phyloP scores from a whole-genome alignment of 805 yeast genomes.

The Hanseniaspora lindneri region DNA sequence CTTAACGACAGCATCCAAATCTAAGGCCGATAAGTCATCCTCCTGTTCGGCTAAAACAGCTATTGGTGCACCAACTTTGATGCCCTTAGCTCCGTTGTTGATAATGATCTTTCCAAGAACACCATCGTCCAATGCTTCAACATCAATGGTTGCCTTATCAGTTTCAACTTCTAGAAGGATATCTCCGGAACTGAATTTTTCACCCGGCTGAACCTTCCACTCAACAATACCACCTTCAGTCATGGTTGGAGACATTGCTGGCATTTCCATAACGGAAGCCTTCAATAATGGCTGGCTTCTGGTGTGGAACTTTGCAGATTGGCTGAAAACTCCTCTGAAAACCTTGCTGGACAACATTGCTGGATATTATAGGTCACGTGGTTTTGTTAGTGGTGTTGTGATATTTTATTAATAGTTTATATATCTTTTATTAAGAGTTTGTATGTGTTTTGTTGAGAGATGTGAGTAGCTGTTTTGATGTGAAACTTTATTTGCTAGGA shows the following conservation, averaged over 20 bases:
- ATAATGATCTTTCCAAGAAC: constrained; percentile 60
- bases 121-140: constrained; percentile 89
- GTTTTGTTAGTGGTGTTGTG: too few relatives aligned
- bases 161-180: constrained; percentile 72
- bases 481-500: too few relatives aligned
- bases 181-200: constrained; percentile 69
- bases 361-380: background rate
- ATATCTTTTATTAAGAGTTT: background rate
- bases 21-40: constrained; percentile 61
- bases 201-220: constrained; percentile 79
- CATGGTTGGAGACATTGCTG: constrained; percentile 99
- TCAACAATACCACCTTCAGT: constrained; percentile 82
- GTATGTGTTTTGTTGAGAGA: too few relatives aligned
- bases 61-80: constrained; percentile 80
- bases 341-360: background rate
- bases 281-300: constrained; percentile 16
- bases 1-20: constrained; percentile 37
- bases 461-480: too few relatives aligned
- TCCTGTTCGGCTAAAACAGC: constrained; percentile 81
- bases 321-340: background rate
- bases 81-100: constrained; percentile 62
- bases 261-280: constrained; percentile 63
- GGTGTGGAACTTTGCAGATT: constrained; percentile 2
- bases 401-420: too few relatives aligned
- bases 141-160: constrained; percentile 72